Evolutionary conservation across 257 asterid genomes (phyloP).

Genomic region (Haberlea rhodopensis): DNA sequence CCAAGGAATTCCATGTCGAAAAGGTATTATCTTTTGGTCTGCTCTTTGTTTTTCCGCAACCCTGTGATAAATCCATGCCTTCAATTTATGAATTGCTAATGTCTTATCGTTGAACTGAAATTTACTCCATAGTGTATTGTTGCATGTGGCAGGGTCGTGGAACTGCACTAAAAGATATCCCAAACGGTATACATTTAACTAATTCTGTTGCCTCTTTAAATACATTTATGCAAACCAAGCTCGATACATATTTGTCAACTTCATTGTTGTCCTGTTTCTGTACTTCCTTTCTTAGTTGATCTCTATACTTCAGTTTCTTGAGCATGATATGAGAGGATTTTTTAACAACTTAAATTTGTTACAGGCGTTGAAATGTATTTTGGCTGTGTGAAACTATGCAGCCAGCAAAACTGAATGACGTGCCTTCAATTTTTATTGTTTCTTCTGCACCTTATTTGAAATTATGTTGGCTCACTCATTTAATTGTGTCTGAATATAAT

Average conservation of each 20-base stretch:
- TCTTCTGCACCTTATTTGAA: not conserved
- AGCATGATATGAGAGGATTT: not conserved
- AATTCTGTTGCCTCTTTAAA: slow-evolving; percentile 16
- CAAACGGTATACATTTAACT: slow-evolving; percentile 79
- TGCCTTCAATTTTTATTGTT: not conserved
- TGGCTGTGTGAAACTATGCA: not conserved
- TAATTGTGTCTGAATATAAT: not conserved
- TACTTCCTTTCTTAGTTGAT: not conserved
- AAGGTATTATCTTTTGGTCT: slow-evolving; percentile 46
- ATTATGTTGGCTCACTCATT: not conserved
- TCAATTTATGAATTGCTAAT: not conserved
- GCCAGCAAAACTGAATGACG: not conserved
- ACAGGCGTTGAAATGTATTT: no score
- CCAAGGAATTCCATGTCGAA: slow-evolving; percentile 63
- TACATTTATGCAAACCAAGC: not conserved
- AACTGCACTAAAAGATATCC: slow-evolving; percentile 89
- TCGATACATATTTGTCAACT: not conserved
- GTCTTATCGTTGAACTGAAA: slow-evolving; percentile 13
- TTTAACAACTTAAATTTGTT: no score
- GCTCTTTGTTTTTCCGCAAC: not conserved
- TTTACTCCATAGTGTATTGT: slow-evolving; percentile 5
- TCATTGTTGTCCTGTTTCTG: slow-evolving; percentile 10
- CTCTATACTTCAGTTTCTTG: not conserved
- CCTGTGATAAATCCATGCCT: not conserved
- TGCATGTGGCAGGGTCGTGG: slow-evolving; percentile 79